These are phyloP conservation scores for Ceratobasidium sp. DNA, from an alignment of 1,284 basidiomycete genomes.

Conservation along the genomic window DNA sequence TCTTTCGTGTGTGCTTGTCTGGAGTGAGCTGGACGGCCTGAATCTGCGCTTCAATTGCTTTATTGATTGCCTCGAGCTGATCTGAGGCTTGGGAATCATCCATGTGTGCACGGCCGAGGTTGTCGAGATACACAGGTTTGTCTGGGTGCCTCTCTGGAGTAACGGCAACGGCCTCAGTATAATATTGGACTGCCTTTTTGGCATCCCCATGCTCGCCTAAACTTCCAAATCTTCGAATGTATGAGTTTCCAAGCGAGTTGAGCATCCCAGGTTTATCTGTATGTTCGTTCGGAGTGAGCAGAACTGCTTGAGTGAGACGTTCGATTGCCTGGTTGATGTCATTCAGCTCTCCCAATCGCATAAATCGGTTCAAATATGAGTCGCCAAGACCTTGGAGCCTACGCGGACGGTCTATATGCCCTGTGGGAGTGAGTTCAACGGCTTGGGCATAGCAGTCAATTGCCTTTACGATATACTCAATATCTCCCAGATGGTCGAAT, in stretches of 20 bases:
- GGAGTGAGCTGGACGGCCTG: not conserved
- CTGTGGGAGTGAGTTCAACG: not conserved
- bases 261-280: not conserved
- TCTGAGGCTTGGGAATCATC: not conserved
- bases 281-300: not conserved
- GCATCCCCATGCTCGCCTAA: not conserved
- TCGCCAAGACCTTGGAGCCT: not conserved
- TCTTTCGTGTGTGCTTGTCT: not conserved
- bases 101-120: not conserved
- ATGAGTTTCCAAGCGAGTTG: not conserved
- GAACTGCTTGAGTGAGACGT: not conserved
- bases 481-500: not conserved
- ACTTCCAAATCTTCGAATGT: not conserved
- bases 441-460: not conserved
- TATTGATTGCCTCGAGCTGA: not conserved
- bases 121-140: not conserved
- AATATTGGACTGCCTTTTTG: not conserved
- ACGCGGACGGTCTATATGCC: not conserved
- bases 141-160: not conserved
- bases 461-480: not conserved
- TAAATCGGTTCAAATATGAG: not conserved
- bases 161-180: not conserved
- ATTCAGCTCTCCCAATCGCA: not conserved
- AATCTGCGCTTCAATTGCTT: not conserved
- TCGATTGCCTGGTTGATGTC: not conserved